These are phyloP conservation scores for Gaultheria prostrata DNA, from an alignment of 148 eudicot species.

Conservation along the genomic window DNA sequence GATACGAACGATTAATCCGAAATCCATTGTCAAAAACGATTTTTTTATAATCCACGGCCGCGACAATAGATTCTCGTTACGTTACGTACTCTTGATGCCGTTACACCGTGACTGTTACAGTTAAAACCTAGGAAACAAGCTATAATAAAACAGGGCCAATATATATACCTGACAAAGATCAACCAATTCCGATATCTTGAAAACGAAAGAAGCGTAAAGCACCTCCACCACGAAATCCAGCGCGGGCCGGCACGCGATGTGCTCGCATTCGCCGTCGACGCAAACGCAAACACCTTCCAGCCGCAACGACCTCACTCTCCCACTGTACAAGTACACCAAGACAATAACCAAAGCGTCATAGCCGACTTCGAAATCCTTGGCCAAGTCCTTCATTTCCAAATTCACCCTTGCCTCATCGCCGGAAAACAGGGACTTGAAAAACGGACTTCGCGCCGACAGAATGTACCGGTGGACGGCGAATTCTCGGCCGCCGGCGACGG, in stretches of 20 bases:
- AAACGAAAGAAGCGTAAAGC: constrained; percentile 57
- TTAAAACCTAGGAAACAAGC: too few species aligned
- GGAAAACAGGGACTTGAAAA: constrained; percentile 35
- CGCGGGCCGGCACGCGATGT: constrained; percentile 67
- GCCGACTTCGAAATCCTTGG: constrained; percentile 52
- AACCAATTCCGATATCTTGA: constrained; percentile 66
- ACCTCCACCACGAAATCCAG: constrained; percentile 66
- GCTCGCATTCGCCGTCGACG: constrained; percentile 68
- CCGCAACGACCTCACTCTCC: constrained; percentile 35
- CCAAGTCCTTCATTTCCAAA: constrained; percentile 54
- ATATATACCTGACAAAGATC: constrained; percentile 65
- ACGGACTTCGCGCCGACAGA: constrained; percentile 57
- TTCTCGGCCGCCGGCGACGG: constrained; percentile 41
- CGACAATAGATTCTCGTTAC: too few species aligned
- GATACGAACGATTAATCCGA: too few species aligned
- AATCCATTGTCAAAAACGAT: too few species aligned
- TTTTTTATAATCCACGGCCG: too few species aligned
- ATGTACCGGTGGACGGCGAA: constrained; percentile 68
- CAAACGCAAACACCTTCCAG: constrained; percentile 58
- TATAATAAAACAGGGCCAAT: neutral
- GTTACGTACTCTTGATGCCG: too few species aligned
- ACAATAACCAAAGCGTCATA: constrained; percentile 64
- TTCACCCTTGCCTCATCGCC: constrained; percentile 32
- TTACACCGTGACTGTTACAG: too few species aligned
- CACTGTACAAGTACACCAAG: constrained; percentile 63